Evolutionary conservation across 805 yeast genomes (phyloP).

Genomic region (Myxozyma udenii): DNA sequence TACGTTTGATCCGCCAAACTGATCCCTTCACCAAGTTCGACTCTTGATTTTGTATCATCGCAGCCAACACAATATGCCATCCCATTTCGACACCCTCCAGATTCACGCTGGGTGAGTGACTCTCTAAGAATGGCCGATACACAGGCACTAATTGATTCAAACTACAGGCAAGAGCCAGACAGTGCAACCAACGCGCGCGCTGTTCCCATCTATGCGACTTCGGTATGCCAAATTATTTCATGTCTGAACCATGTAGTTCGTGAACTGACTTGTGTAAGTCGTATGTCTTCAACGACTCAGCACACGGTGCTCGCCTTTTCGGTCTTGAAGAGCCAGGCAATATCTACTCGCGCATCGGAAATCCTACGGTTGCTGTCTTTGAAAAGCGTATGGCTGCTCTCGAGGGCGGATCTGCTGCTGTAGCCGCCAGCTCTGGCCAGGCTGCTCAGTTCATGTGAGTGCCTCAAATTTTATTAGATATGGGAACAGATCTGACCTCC

Average conservation of each 20-base stretch:
- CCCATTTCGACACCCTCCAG: constrained; percentile 83
- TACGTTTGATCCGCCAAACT: no score
- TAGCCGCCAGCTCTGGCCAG: constrained; percentile 92
- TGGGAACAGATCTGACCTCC: background rate
- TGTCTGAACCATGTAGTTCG: background rate
- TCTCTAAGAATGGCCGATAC: no score
- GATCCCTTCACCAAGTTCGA: no score
- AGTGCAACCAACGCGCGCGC: constrained; percentile 72
- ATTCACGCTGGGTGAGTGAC: constrained; percentile 73
- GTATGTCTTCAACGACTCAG: constrained; percentile 78
- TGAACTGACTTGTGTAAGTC: constrained; percentile 42
- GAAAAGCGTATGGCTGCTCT: constrained; percentile 90
- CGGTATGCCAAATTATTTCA: constrained; percentile 42
- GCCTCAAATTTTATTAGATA: background rate
- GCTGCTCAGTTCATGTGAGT: constrained; percentile 71
- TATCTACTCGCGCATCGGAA: constrained; percentile 85
- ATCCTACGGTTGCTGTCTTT: constrained; percentile 89
- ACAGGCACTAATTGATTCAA: no score
- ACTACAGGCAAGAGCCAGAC: constrained; percentile 55
- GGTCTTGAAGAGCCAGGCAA: constrained; percentile 80
- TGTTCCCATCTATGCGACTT: constrained; percentile 87
- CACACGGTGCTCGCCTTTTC: constrained; percentile 88
- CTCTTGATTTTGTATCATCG: no score
- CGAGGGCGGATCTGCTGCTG: constrained; percentile 88
- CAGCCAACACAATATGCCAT: constrained; percentile 24